Evolutionary conservation across 140 eudicot species (phyloP).

Genomic region (Cichorium intybus): DNA sequence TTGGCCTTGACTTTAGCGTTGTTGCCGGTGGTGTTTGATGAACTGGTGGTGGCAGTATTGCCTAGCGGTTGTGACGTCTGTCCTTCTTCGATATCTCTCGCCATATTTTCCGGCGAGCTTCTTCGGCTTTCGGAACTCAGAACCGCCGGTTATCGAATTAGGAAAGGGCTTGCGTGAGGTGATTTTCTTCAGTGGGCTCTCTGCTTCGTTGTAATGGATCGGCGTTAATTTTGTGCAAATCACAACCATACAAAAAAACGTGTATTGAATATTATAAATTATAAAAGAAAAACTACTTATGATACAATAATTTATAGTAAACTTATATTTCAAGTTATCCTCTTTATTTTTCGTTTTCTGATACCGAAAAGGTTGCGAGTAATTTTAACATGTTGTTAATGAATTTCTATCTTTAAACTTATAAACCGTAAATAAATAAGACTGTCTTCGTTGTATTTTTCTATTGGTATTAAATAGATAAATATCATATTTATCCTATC

Average conservation of each 20-base stretch:
- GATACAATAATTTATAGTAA: background rate
- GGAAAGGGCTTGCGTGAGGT: background rate
- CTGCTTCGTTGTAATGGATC: background rate
- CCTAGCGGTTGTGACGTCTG: constrained; percentile 23
- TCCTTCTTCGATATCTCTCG: constrained; percentile 29
- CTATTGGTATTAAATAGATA: no score
- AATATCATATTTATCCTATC: no score
- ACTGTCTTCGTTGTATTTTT: no score
- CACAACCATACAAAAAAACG: background rate
- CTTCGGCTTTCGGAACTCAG: constrained; percentile 16
- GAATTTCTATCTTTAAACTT: no score
- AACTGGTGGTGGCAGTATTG: constrained; percentile 14
- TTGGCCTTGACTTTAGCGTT: constrained; percentile 34
- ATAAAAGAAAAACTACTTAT: background rate
- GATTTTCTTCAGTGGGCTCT: background rate
- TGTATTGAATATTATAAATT: background rate
- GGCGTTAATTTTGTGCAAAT: background rate
- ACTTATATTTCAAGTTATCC: background rate
- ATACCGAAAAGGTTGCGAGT: no score
- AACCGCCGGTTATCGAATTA: constrained; percentile 10
- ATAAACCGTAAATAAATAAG: no score
- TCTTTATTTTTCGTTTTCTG: no score
- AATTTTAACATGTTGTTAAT: no score
- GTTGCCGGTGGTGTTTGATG: constrained; percentile 17
- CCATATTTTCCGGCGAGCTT: constrained; percentile 24